Base-by-base conservation (phyloP, 2,329 filamentous ascomycete species). In the Fusarium sp. region DNA sequence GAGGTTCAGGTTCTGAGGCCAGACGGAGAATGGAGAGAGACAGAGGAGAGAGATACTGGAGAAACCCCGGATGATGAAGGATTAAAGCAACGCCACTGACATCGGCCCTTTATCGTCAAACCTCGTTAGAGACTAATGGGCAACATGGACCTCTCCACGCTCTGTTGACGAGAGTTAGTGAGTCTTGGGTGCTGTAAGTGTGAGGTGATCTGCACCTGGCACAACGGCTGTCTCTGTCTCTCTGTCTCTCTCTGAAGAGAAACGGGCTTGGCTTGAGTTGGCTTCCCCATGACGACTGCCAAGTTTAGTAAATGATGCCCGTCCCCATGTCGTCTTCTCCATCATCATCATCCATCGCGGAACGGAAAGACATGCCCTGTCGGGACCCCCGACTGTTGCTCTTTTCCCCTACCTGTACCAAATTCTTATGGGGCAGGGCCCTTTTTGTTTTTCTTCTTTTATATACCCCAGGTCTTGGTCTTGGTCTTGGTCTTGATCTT, bases 261-360 rank as follows among this genome's bases (percentile, higher is more conserved):
- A 25, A 51, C 16, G n/a, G 31, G 16, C 31, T 52, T 52, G 29
- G 48, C 41, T 58, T 46, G 29, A 58, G 33, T 70, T 60, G 64
- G 29, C 37, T 62, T 69, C 66, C 70, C 73, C 73, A 78, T 78
- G 76, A 78, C 73, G 76, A 77, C 74, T 77, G 75, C 76, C 76
- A 77, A 78, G 76, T 69, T 69, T 57, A 64, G 62, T 42, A 61
- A 62, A 58, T 62, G 55, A 73, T 65, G 56, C 45, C 38, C 48
- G 23, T 19, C 49, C 49, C 54, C 62, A 45, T 66, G 46, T 27
- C 62, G 44, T 66, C 56, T 48, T 57, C 55, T 27, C n/a, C 39
- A 57, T 57, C 51, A 59, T 51, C 61, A 66, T 61, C 45, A 41
- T 55, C 38, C 35, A 54, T 54, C 33, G 23, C 19, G 33, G 33